Base-by-base conservation (phyloP, 306 rosid genomes). In the Gastrolobium villosum region DNA sequence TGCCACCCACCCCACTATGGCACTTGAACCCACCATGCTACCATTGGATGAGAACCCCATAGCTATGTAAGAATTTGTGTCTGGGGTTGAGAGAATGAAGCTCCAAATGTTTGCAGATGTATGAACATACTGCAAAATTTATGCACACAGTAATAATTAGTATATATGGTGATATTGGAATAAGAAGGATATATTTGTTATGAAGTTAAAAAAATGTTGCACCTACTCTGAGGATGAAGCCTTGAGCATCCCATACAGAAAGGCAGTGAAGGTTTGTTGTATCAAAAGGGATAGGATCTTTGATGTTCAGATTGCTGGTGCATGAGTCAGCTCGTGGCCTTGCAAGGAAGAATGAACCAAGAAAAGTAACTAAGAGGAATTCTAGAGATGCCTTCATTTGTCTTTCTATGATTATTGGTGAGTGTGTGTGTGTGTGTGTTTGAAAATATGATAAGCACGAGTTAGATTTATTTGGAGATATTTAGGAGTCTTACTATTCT, bases 1-100 rank as follows among this genome's bases (percentile, higher is more conserved):
- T 5, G 83, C 52, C n/a, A 89, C 74, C 97, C 97, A 92, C 40
- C 97, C 97, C 54, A 92, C 97, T 31, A 92, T 57, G 7, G 93
- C 97, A 73, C 96, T 92, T 31, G 97, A 92, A 2, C 92, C 89
- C 40, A 78, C 89, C 97, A 92, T 92, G 50, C 20, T 10, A 0
- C 97, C 96, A 7, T 14, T 66, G 37, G 77, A 71, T 5, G 97
- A 92, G 83, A 92, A 92, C 10, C 93, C 97, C 62, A 92, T 90
- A 10, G 91, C 96, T 74, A 88, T 78, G 84, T 81, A 92, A 3
- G 96, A 86, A 61, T 83, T 82, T 67, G 86, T 77, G 37, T 81
- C 82, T 4, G 93, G 96, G 15, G 93, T 79, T 36, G 97, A 92
- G 31, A 92, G 89, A 61, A 92, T 81, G 82, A 92, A 90, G 79